A percentile compares a stretch with the other conserved stretches of the same genome.
Conservation (phyloP, 2,329 filamentous ascomycete species). For the Pezicula carpinea region DNA sequence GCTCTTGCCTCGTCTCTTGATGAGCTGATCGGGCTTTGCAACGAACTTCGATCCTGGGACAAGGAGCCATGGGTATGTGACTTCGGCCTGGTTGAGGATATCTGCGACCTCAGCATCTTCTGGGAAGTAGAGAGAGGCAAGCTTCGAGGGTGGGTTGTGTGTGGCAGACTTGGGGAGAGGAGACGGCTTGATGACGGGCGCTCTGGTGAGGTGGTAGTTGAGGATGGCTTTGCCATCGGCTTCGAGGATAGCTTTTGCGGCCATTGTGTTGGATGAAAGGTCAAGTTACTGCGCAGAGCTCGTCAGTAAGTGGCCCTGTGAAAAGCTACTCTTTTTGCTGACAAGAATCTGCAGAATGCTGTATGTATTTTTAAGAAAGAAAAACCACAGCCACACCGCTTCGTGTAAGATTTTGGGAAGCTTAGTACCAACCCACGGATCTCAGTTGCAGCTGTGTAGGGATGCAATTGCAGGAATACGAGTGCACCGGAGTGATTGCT, state of each 20-base stretch:
- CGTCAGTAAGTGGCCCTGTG: conserved; percentile 11
- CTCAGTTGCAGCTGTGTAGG: neutral
- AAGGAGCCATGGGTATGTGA: conserved; percentile 94
- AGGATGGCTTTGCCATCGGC: conserved; percentile 99
- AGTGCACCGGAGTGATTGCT: neutral
- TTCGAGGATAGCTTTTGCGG: conserved; percentile 95
- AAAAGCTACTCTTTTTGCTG: neutral
- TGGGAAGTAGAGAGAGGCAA: conserved; percentile 89
- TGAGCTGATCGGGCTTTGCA: conserved; percentile 98
- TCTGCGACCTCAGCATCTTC: conserved; percentile 78
- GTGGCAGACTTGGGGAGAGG: conserved; percentile 78
- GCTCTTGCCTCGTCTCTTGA: conserved; percentile 99
- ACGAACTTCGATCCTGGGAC: conserved; percentile 83
- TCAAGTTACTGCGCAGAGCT: conserved; percentile 15
- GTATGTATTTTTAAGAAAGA: neutral
- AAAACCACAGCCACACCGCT: too few relatives aligned
- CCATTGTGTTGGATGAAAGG: conserved; percentile 54
- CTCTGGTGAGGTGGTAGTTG: conserved; percentile 99
- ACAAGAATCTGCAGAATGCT: conserved; percentile 6
- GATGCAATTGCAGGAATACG: neutral
- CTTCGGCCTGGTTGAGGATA: conserved; percentile 91
- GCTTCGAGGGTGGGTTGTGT: conserved; percentile 89
- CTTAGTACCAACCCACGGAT: neutral
- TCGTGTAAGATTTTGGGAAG: neutral
- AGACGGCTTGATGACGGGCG: conserved; percentile 95